phyloP scores from a whole-genome alignment of 106 monocot genomes.

The Phalaenopsis equestris region DNA sequence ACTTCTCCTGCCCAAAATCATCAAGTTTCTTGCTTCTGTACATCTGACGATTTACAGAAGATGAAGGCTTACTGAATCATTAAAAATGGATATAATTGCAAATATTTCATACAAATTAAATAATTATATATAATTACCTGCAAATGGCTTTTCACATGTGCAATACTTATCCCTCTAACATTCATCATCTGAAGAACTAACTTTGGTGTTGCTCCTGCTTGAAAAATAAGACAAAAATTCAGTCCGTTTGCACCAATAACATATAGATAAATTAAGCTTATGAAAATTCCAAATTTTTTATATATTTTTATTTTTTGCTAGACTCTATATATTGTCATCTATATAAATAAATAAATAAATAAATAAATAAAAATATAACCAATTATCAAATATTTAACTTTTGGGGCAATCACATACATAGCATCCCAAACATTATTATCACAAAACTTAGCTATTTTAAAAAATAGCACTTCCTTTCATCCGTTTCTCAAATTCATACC shows the following conservation, averaged over 20 bases:
- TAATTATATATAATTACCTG: conserved; percentile 43
- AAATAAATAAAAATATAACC: no score
- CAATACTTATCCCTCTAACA: conserved; percentile 89
- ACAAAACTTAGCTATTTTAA: no score
- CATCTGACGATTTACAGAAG: conserved; percentile 35
- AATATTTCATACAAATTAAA: neutral
- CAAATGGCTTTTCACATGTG: conserved; percentile 95
- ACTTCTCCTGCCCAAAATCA: conserved; percentile 44
- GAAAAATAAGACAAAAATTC: neutral
- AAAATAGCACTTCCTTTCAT: no score
- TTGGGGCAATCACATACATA: no score
- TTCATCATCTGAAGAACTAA: conserved; percentile 99
- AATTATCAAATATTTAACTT: no score
- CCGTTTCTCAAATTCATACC: no score
- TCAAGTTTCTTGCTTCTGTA: conserved; percentile 74
- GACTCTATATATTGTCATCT: no score
- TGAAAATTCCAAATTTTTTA: no score
- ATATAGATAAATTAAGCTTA: neutral
- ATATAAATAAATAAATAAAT: no score
- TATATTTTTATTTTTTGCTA: no score
- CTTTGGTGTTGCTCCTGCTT: conserved; percentile 93
- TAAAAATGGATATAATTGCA: neutral
- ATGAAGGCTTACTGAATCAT: neutral
- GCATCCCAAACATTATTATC: no score
- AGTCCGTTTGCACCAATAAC: neutral